Conservation (phyloP, 768 basidiomycete species). For the Leccinum uliginosum region DNA sequence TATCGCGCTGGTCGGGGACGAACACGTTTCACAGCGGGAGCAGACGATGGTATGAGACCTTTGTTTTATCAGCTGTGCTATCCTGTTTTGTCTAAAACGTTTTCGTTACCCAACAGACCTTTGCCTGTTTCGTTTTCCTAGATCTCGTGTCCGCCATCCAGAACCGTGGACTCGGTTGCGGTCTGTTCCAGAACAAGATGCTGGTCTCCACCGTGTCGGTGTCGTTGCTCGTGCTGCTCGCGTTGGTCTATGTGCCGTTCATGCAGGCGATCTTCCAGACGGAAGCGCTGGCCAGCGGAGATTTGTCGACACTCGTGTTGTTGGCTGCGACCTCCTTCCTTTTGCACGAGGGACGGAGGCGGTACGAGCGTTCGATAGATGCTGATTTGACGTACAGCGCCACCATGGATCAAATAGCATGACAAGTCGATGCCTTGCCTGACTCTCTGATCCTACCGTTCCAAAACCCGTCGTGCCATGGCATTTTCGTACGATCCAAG, state of each 20-base stretch:
- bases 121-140: slow-evolving; percentile 95
- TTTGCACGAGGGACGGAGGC: slow-evolving; percentile 75
- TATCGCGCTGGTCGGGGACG: slow-evolving; percentile 71
- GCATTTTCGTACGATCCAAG: not conserved
- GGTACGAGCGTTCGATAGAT: slow-evolving; percentile 66
- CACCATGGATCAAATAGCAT: slow-evolving; percentile 61
- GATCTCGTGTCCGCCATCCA: slow-evolving; percentile 94
- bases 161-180: slow-evolving; percentile 87
- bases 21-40: slow-evolving; percentile 77
- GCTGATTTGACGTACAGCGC: slow-evolving; percentile 47
- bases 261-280: slow-evolving; percentile 95
- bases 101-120: slow-evolving; percentile 50
- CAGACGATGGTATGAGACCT: slow-evolving; percentile 84
- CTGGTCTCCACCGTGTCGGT: slow-evolving; percentile 81
- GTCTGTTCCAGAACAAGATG: slow-evolving; percentile 83
- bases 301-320: slow-evolving; percentile 65
- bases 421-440: slow-evolving; percentile 2
- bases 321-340: slow-evolving; percentile 62
- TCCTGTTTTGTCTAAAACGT: not conserved
- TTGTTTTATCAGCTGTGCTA: not conserved
- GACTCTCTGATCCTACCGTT: not conserved
- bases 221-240: slow-evolving; percentile 81
- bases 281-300: slow-evolving; percentile 63
- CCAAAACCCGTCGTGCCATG: not conserved
- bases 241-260: slow-evolving; percentile 83